Base-by-base conservation (phyloP, 1,139 yeast species). In the Sugiyamaella sp. region DNA sequence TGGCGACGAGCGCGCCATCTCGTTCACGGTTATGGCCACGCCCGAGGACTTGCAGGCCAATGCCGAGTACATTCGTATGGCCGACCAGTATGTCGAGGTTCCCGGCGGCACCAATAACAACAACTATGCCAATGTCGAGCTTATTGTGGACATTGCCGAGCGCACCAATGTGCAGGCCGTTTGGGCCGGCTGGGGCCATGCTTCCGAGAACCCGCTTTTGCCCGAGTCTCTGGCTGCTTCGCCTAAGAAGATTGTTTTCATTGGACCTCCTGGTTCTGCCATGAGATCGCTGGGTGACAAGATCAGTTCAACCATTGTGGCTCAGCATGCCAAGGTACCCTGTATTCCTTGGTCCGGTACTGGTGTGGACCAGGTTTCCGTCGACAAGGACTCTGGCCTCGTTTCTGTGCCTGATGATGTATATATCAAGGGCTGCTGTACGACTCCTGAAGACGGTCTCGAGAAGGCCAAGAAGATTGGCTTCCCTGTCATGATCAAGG, bases 131-230 rank as follows among this genome's bases (percentile, higher is more conserved):
- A 93, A 93, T 68, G 99, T 93, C 59, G 99, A 95, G 64, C 79
- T 93, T 61, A 93, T 93, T 72, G 97, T 93, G 49, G 99, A 93
- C 68, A 79, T 93, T 54, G 99, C 99, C 41, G 99, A 93, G 76
- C 86, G 97, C 75, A 86, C 96, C 50, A 82, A 89, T 62, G 98
- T 88, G 55, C 96, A 93, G 71, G 99, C 99, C 22, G 99, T 93
- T 57, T 93, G 99, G 99, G 99, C 99, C 33, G 99, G 99, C 64
- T 74, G 98, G 98, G 99, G 99, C 65, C 99, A 95, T 71, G 99
- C 99, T 37, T 89, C 97, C 21, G 99, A 93, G 75, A 93, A 95
- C 74, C 99, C 99, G 16, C 73, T 79, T 56, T 81, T 93, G 63
- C 99, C 99, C 43, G 99, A 93, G 74, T 84, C 81, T 71, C 79